Base-by-base conservation (phyloP, 2,329 filamentous ascomycete species). In the Exophiala viscosa region DNA sequence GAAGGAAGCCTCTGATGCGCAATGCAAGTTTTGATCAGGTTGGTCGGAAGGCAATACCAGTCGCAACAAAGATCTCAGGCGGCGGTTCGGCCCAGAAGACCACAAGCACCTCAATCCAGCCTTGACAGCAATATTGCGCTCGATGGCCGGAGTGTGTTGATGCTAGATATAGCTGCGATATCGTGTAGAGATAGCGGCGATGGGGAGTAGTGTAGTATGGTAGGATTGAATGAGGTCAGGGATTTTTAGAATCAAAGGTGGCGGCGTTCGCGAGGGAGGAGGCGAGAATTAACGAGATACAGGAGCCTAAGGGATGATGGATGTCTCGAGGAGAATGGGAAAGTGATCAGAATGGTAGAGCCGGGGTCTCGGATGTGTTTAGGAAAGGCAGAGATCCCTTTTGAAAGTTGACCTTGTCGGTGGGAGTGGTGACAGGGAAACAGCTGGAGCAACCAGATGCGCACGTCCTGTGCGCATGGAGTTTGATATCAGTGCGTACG, bases 171-270 rank as follows among this genome's bases (percentile, higher is more conserved):
- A 28, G 38, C 23, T 43, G 45, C 17, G 7, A 42, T 33, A 44
- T 34, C 14, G 48, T 39, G 43, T 45, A 46, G 50, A 44, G 41
- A 39, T 33, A 45, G 45, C 49, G 45, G 36, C 9, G 45, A 17
- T 23, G 18, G n/a, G 41, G 20, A 41, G 20, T 20, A 32, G 43
- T 45, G 34, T 33, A 33, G 43, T 34, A 10, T 8, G 43, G 43
- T 23, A 14, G 34, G 17, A 35, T 20, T 48, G 45, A 36, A n/a
- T 31, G 42, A 45, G 43, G 41, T 44, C 51, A 52, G 55, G 55
- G 50, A 54, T 46, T 58, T 58, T 58, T 55, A 50, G 48, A 49
- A 50, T 58, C 52, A 48, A 48, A 54, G 51, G 52, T 52, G 51
- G 49, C 23, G 23, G 23, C 23, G 41, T 28, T 51, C 42, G 52